These are phyloP conservation scores for Cercospora sesami DNA, from an alignment of 2,329 filamentous ascomycete genomes.

Conservation along the genomic window DNA sequence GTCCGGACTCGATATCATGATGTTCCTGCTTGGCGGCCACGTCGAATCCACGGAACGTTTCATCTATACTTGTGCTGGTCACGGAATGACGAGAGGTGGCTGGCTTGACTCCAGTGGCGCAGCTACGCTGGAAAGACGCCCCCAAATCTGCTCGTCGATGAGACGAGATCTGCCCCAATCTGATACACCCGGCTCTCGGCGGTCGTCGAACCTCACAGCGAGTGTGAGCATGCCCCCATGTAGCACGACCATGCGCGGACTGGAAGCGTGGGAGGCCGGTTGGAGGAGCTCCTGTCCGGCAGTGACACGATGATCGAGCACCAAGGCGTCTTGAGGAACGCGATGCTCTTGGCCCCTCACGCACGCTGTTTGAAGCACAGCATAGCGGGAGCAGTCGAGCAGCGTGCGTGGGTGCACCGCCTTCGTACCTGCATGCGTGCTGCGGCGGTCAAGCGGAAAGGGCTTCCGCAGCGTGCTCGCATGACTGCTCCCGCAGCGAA, in stretches of 20 bases:
- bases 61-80: conserved; percentile 5
- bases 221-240: background rate
- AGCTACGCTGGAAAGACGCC: background rate
- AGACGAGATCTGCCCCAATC: background rate
- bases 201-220: background rate
- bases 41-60: conserved; percentile 5
- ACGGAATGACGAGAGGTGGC: background rate
- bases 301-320: background rate
- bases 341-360: background rate
- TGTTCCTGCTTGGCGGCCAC: conserved; percentile 6
- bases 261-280: background rate
- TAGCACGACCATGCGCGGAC: background rate
- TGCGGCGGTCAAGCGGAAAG: conserved; percentile 12
- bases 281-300: background rate
- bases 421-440: conserved; percentile 5
- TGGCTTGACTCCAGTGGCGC: conserved; percentile 1
- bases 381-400: background rate
- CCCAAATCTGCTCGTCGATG: background rate
- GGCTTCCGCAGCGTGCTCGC: conserved; percentile 6
- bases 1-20: background rate
- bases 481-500: background rate
- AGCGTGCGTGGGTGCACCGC: background rate
- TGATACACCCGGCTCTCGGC: background rate
- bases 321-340: background rate
- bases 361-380: background rate